Conservation (phyloP, 2,329 filamentous ascomycete genomes). For the Alternaria arbusti region DNA sequence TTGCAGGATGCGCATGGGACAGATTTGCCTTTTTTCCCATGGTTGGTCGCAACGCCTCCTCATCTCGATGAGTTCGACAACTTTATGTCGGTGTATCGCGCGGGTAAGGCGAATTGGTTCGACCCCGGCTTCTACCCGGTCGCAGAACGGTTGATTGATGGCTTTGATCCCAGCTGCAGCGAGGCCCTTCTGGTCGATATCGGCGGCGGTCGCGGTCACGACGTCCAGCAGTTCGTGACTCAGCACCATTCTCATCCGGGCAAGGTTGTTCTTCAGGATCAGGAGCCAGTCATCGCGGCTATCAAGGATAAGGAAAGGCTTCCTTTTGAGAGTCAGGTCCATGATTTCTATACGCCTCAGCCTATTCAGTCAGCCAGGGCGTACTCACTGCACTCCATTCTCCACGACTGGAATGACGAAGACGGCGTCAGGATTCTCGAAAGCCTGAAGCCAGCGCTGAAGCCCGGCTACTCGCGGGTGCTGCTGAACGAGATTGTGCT, state of each 20-base stretch:
- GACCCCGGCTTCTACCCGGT: constrained; percentile 22
- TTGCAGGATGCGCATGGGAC: constrained; percentile 49
- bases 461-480: constrained; percentile 20
- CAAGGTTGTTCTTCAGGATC: constrained; percentile 59
- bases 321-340: constrained; percentile 38
- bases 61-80: constrained; percentile 29
- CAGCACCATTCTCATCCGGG: constrained; percentile 48
- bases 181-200: constrained; percentile 51
- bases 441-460: constrained; percentile 20
- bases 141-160: constrained; percentile 28
- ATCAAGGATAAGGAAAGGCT: constrained; percentile 25
- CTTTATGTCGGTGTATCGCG: constrained; percentile 21
- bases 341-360: constrained; percentile 58
- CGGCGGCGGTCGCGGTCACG: constrained; percentile 52
- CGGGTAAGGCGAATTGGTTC: constrained; percentile 18
- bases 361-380: constrained; percentile 51
- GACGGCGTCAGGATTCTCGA: constrained; percentile 21
- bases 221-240: constrained; percentile 42
- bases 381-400: constrained; percentile 27
- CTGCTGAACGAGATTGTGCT: constrained; percentile 24
- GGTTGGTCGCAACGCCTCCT: constrained; percentile 46
- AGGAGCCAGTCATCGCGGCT: constrained; percentile 42
- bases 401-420: constrained; percentile 34
- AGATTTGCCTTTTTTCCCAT: constrained; percentile 46
- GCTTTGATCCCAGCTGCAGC: constrained; percentile 21